Percentiles rank a stretch among this genome's conserved stretches.
phyloP scores from a whole-genome alignment of 805 yeast genomes.

The Wickerhamiella azymoides region DNA sequence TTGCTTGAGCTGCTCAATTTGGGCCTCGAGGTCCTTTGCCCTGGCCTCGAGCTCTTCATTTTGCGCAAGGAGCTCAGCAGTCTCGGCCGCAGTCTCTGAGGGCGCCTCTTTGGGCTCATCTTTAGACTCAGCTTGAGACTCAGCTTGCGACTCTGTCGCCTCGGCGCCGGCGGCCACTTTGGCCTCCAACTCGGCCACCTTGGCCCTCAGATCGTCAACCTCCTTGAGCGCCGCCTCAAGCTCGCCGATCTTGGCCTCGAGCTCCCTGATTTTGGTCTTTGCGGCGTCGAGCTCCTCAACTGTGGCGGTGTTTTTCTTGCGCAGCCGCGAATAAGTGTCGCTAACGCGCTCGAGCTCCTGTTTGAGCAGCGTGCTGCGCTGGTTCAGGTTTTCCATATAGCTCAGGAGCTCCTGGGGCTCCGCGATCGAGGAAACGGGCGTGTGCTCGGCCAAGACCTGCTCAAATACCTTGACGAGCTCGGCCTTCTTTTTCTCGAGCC shows the following conservation, averaged over 20 bases:
- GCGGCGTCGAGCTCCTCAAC: slow-evolving; percentile 1
- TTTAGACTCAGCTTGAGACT: slow-evolving; percentile 16
- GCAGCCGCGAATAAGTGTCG: slow-evolving; percentile 13
- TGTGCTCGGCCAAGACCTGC: slow-evolving; percentile 54
- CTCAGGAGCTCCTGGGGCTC: slow-evolving; percentile 61
- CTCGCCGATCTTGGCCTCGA: slow-evolving; percentile 10
- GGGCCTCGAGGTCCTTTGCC: not conserved
- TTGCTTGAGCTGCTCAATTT: not conserved
- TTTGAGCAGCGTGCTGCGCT: slow-evolving; percentile 46
- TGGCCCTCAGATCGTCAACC: slow-evolving; percentile 10
- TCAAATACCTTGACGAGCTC: slow-evolving; percentile 51
- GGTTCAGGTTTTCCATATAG: slow-evolving; percentile 48
- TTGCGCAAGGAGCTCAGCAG: not conserved
- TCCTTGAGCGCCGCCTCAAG: slow-evolving; percentile 8
- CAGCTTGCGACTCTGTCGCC: too few relatives aligned
- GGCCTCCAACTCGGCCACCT: not conserved
- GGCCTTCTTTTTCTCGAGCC: slow-evolving; percentile 55
- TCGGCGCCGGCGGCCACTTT: not conserved
- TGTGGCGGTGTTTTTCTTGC: slow-evolving; percentile 9
- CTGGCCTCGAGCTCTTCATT: not conserved
- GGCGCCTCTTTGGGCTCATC: not conserved
- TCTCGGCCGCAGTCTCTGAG: not conserved
- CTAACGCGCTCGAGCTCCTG: slow-evolving; percentile 46
- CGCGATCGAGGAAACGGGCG: slow-evolving; percentile 63
- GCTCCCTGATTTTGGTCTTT: slow-evolving; percentile 9